A percentile compares a stretch with the other conserved stretches of the same genome.
phyloP scores from a whole-genome alignment of 2,329 filamentous ascomycete genomes.

The Fusarium sp. region DNA sequence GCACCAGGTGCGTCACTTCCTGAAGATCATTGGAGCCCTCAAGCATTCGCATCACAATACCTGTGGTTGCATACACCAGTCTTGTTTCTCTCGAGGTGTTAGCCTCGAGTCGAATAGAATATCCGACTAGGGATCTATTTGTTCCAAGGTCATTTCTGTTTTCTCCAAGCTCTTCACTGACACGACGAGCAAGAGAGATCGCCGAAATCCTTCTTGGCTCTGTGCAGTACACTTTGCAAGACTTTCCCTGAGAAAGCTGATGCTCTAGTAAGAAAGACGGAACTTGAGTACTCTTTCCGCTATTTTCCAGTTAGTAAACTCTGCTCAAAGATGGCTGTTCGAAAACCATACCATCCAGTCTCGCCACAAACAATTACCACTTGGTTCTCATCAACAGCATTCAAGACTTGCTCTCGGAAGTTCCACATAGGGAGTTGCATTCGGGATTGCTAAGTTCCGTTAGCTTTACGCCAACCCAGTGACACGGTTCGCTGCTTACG shows the following conservation, averaged over 20 bases:
- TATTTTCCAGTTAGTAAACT: slow-evolving; percentile 48
- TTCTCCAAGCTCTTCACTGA: slow-evolving; percentile 95
- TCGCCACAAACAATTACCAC: slow-evolving; percentile 96
- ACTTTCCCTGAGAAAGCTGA: slow-evolving; percentile 81
- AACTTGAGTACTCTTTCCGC: slow-evolving; percentile 97
- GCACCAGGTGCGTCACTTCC: slow-evolving; percentile 91
- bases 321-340: neutral
- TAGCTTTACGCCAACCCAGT: slow-evolving; percentile 8
- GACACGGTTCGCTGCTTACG: slow-evolving; percentile 52
- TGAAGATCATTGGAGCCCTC: slow-evolving; percentile 87
- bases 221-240: slow-evolving; percentile 94
- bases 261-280: slow-evolving; percentile 93
- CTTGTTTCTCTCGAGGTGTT: slow-evolving; percentile 85
- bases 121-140: slow-evolving; percentile 85
- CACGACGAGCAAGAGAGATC: slow-evolving; percentile 90
- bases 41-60: slow-evolving; percentile 98
- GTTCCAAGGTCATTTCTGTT: slow-evolving; percentile 85
- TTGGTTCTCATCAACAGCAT: slow-evolving; percentile 81
- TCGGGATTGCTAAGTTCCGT: slow-evolving; percentile 64
- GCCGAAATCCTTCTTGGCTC: slow-evolving; percentile 96
- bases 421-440: slow-evolving; percentile 90
- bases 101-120: slow-evolving; percentile 92
- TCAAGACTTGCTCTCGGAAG: slow-evolving; percentile 82
- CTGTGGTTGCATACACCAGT: slow-evolving; percentile 88
- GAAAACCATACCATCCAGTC: slow-evolving; percentile 78